Evolutionary conservation across 768 basidiomycete species (phyloP), one percentile per base, ranked within the genome.

Genomic region (Lepiota brunneoincarnata): DNA sequence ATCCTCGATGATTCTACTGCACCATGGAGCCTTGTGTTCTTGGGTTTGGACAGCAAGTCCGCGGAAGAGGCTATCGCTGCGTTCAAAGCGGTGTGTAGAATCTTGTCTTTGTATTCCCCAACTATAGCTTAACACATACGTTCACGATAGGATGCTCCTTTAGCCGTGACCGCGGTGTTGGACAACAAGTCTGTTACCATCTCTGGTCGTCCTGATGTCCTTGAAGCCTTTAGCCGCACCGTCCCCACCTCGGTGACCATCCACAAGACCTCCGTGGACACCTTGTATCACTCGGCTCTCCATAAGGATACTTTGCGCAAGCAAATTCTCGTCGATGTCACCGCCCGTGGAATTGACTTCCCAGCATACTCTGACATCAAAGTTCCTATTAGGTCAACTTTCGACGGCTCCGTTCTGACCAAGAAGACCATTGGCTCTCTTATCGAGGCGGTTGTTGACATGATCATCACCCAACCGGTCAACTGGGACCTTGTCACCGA

Each of bases 161-260:
- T 83, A 64, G 71, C 67, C 57, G 66, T 84, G 41, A 82, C 80
- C 1, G 78, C 81, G n/a, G 64, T 81, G 54, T 67, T 77, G 44
- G 75, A 76, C 47, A 66, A 71, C 51, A 64, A 58, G 17, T 75
- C 71, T 51, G 69, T 81, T 49, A 82, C 82, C 6, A 66, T 84
- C 39, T 84, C 83, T 0, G 83, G 82, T 34, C 74, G 67, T 35
- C 83, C 82, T 2, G 75, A 79, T 51, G 41, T 71, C 37, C 66
- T 84, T 17, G 64, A 66, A 11, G 67, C 62, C 21, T 82, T 84
- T 58, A 66, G 72, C 10, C 60, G 59, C 14, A 67, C 61, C n/a
- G 52, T 77, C 31, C 67, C 71, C n/a, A 55, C 66, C 6, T 61
- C 61, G 24, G 69, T 69, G 28, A 61, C 68, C 1, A 65, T 75